phyloP scores from a whole-genome alignment of 805 yeast genomes.

The Starmera dryadoides region DNA sequence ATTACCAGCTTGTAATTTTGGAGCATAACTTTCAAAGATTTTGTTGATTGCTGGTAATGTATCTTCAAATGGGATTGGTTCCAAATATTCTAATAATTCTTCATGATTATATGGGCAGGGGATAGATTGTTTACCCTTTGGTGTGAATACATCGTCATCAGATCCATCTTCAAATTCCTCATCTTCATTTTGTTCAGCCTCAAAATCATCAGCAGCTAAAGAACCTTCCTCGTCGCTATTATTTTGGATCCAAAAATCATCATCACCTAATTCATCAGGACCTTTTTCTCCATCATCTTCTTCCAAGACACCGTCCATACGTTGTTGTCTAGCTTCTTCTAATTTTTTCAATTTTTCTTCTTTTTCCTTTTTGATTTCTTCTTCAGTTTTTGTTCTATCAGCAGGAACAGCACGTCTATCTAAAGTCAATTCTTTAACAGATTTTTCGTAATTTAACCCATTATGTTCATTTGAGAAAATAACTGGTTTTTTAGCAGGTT shows the following conservation, averaged over 20 bases:
- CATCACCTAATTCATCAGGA: constrained; percentile 60
- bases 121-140: constrained; percentile 13
- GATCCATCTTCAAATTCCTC: constrained; percentile 26
- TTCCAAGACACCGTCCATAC: constrained; percentile 65
- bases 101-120: constrained; percentile 44
- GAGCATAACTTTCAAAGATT: constrained; percentile 58
- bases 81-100: constrained; percentile 31
- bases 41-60: constrained; percentile 43
- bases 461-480: constrained; percentile 27
- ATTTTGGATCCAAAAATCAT: constrained; percentile 59
- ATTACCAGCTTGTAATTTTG: constrained; percentile 75
- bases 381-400: constrained; percentile 73
- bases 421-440: constrained; percentile 57
- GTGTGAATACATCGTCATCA: constrained; percentile 14
- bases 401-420: constrained; percentile 78
- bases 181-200: constrained; percentile 24
- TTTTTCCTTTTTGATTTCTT: constrained; percentile 56
- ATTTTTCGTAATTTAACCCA: constrained; percentile 50
- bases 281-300: constrained; percentile 37
- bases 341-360: constrained; percentile 51
- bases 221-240: constrained; percentile 40
- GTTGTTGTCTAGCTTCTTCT: constrained; percentile 59
- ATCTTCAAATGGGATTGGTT: constrained; percentile 28
- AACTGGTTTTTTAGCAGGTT: constrained; percentile 18
- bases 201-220: constrained; percentile 13